A percentile compares a stretch with the other conserved stretches of the same genome.
phyloP scores from a whole-genome alignment of 352 stramenopile species.

The Pythium aquatile region DNA sequence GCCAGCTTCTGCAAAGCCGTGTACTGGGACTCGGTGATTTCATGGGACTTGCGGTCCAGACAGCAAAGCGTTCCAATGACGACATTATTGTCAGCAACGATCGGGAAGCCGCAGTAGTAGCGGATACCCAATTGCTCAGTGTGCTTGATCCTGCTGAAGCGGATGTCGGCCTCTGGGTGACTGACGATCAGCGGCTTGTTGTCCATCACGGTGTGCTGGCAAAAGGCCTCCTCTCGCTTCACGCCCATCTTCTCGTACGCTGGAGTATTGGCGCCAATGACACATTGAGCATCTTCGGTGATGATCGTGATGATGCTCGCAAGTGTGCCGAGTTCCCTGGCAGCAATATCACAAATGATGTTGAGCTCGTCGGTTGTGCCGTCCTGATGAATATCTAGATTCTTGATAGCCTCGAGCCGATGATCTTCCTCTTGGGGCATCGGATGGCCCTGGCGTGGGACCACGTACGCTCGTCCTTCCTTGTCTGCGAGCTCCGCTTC shows the following conservation, averaged over 20 bases:
- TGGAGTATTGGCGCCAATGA: slow-evolving; percentile 44
- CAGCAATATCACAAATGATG: slow-evolving; percentile 60
- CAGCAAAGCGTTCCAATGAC: slow-evolving; percentile 61
- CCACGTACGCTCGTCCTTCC: not conserved
- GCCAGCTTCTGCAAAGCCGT: slow-evolving; percentile 24
- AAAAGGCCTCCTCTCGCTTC: slow-evolving; percentile 55
- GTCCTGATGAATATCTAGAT: slow-evolving; percentile 25
- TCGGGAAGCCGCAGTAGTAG: slow-evolving; percentile 75
- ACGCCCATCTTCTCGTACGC: slow-evolving; percentile 32
- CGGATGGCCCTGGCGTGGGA: not conserved
- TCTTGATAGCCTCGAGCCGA: slow-evolving; percentile 43
- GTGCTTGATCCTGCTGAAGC: slow-evolving; percentile 38
- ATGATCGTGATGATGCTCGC: slow-evolving; percentile 50
- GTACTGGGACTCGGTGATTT: slow-evolving; percentile 28
- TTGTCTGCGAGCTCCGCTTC: not conserved
- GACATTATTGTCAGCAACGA: slow-evolving; percentile 16
- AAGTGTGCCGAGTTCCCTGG: slow-evolving; percentile 34
- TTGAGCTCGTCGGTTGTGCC: slow-evolving; percentile 46
- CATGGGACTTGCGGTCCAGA: slow-evolving; percentile 17
- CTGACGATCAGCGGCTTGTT: slow-evolving; percentile 53
- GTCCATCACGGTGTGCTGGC: slow-evolving; percentile 55
- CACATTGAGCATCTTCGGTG: slow-evolving; percentile 43
- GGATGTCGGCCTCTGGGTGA: slow-evolving; percentile 55
- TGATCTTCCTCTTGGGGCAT: slow-evolving; percentile 36
- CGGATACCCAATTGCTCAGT: slow-evolving; percentile 34